Percentiles rank a stretch among this genome's conserved stretches.
phyloP scores from a whole-genome alignment of 2,329 filamentous ascomycete species.

The Fusarium dlaminii region DNA sequence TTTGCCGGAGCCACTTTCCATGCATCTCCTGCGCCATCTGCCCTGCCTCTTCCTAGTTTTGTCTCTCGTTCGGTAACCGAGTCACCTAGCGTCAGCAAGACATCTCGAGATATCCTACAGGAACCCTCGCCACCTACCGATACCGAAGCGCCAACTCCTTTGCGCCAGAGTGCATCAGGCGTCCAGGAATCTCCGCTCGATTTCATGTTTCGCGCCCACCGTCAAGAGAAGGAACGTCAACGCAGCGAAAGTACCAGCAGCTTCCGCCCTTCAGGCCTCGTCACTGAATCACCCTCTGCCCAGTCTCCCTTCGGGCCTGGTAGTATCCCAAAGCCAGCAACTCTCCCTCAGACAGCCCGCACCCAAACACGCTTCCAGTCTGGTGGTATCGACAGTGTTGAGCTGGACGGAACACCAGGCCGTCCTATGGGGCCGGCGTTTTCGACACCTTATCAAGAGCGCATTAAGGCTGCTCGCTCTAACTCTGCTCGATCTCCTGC shows the following conservation, averaged over 20 bases:
- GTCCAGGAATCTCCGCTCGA: constrained; percentile 80
- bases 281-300: constrained; percentile 63
- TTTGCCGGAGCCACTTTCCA: constrained; percentile 97
- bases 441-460: constrained; percentile 71
- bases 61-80: constrained; percentile 78
- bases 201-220: constrained; percentile 88
- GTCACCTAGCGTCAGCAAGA: constrained; percentile 55
- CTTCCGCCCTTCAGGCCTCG: constrained; percentile 49
- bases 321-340: constrained; percentile 35
- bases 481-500: constrained; percentile 38
- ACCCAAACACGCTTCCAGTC: constrained; percentile 34
- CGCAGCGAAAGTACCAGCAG: constrained; percentile 63
- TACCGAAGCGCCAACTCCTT: constrained; percentile 59
- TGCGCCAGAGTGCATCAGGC: constrained; percentile 49
- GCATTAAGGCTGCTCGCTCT: constrained; percentile 65
- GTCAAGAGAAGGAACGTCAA: constrained; percentile 75
- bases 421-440: constrained; percentile 71
- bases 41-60: constrained; percentile 91
- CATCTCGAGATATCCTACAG: constrained; percentile 50
- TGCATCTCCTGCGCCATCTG: constrained; percentile 89
- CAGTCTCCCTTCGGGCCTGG: constrained; percentile 48
- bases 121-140: constrained; percentile 64
- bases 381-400: constrained; percentile 50
- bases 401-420: constrained; percentile 70
- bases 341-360: constrained; percentile 40